Evolutionary conservation across 208 protist species (phyloP), one percentile per base, ranked within the genome.

Genomic region (Leishmania martiniquensis): DNA sequence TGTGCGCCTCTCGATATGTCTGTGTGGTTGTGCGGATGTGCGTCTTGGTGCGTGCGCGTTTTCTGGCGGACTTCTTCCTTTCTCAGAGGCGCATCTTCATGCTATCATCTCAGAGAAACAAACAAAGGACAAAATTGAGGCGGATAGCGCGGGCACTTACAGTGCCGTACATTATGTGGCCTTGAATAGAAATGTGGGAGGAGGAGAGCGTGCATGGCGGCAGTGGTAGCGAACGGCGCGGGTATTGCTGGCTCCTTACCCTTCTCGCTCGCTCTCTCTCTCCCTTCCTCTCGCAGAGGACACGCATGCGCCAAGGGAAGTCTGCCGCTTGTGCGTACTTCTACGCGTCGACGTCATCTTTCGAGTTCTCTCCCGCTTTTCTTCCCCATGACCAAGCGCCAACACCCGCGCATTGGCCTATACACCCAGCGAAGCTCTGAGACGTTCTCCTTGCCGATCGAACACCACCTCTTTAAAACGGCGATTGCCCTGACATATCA

Each of bases 151-250:
- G 63, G 63, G 7, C 39, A 22, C 29, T 22, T 22, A 25, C 63
- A 49, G 37, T n/a, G 22, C 22, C 15, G 9, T 68, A 3, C 9
- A 4, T 45, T 45, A 49, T 68, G 39, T 22, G 22, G 39, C 32
- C 13, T 25, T n/a, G 63, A 44, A 9, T 17, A 17, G 60, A 22
- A 39, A 47, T n/a, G 39, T 15, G 39, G 37, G 63, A 5, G 39
- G 63, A 17, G 63, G 63, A 42, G n/a, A 45, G 63, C 47, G 63
- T 49, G 20, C 39, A 44, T n/a, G n/a, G 63, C 63, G 47, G 63
- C 5, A 34, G 63, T 2, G 39, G 63, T 34, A 22, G 9, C 7
- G 22, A 39, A 5, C 13, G 47, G 15, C 20, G 17, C 42, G 20
- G 63, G 37, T 15, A 39, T 10, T 68, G 25, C 42, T 29, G 22